These are phyloP conservation scores for Suillus cothurnatus DNA, from an alignment of 768 basidiomycete genomes.

Conservation along the genomic window DNA sequence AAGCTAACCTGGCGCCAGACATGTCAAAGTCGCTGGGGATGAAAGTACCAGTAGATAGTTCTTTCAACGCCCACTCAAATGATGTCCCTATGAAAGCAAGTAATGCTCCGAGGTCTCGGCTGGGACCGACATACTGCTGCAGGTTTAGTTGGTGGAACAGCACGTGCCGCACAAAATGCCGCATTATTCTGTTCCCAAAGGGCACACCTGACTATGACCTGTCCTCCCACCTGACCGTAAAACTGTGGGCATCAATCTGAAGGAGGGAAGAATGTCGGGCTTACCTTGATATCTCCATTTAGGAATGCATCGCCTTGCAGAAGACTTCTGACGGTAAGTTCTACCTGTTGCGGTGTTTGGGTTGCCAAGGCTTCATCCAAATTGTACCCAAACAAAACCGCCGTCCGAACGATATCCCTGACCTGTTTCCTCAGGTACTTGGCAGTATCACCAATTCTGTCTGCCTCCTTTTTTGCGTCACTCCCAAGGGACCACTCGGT, in stretches of 20 bases:
- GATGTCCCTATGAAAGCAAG: no score
- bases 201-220: neutral
- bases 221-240: neutral
- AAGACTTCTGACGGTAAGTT: neutral
- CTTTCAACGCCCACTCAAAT: no score
- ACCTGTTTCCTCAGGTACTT: neutral
- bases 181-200: neutral
- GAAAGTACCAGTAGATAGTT: neutral
- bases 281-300: neutral
- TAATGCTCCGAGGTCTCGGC: neutral
- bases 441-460: neutral
- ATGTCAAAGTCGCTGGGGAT: neutral
- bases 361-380: neutral
- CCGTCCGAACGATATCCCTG: neutral
- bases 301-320: neutral
- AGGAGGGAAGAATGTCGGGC: neutral
- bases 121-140: neutral
- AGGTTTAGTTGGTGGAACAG: neutral
- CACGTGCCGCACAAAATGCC: neutral
- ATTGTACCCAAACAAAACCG: neutral
- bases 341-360: neutral
- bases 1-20: neutral
- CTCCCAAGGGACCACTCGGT: neutral
- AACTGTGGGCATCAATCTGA: neutral
- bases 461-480: neutral